phyloP scores from a whole-genome alignment of 371 early-diverging fungal genomes.

The Lichtheimia ramosa region DNA sequence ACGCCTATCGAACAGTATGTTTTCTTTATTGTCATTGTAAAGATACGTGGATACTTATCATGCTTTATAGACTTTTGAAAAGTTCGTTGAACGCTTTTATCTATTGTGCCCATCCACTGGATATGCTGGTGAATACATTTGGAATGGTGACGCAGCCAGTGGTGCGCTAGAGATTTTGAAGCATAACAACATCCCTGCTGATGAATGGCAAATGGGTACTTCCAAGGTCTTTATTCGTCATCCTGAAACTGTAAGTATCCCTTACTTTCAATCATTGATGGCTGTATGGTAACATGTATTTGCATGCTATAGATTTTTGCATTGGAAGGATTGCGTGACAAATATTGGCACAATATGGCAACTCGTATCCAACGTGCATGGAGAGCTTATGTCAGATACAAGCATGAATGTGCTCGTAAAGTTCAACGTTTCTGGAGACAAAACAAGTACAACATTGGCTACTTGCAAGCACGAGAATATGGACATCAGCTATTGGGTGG shows the following conservation, averaged over 20 bases:
- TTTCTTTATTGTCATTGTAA: neutral
- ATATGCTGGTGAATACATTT: constrained; percentile 85
- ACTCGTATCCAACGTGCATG: constrained; percentile 92
- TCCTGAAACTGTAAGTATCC: constrained; percentile 77
- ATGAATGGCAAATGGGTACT: constrained; percentile 96
- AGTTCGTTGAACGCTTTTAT: constrained; percentile 65
- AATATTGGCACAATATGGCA: constrained; percentile 96
- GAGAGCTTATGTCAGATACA: constrained; percentile 76
- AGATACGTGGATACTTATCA: neutral
- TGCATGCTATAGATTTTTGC: constrained; percentile 67
- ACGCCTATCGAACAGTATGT: constrained; percentile 74
- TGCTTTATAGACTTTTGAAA: constrained; percentile 36
- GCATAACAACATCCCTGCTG: constrained; percentile 80
- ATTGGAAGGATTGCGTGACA: constrained; percentile 89
- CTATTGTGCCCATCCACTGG: constrained; percentile 76
- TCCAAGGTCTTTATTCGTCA: constrained; percentile 94
- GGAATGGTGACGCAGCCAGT: constrained; percentile 79
- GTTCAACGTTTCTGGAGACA: constrained; percentile 86
- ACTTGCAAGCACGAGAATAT: constrained; percentile 89
- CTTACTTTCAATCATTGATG: neutral
- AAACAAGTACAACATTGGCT: constrained; percentile 89
- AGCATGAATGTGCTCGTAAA: constrained; percentile 69
- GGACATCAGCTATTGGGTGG: constrained; percentile 88
- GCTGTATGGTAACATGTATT: neutral
- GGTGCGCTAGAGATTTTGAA: constrained; percentile 80